Percentiles rank a stretch among this genome's conserved stretches.
Conservation (phyloP, 495 filamentous ascomycete genomes). For the Podospora appendiculata region DNA sequence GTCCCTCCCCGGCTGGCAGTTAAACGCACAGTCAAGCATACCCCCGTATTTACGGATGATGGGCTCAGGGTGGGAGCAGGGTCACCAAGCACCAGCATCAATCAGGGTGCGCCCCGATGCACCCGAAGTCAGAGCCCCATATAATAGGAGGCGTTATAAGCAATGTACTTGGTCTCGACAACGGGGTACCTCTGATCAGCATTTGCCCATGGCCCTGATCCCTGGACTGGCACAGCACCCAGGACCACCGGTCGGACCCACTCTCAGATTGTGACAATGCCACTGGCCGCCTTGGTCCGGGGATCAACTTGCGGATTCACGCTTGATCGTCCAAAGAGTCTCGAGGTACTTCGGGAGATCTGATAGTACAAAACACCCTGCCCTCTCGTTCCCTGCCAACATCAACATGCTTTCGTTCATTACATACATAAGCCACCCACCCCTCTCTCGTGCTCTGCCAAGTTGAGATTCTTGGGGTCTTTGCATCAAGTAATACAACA, state of each 20-base stretch:
- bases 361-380: conserved; percentile 38
- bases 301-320: conserved; percentile 40
- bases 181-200: conserved; percentile 41
- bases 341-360: conserved; percentile 38
- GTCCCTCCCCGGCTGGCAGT: not conserved
- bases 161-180: conserved; percentile 20
- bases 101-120: conserved; percentile 29
- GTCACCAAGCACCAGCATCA: conserved; percentile 16
- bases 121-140: conserved; percentile 34
- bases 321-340: conserved; percentile 36
- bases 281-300: conserved; percentile 31
- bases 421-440: conserved; percentile 41
- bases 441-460: conserved; percentile 21
- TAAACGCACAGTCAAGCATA: not conserved
- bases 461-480: conserved; percentile 15
- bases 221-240: conserved; percentile 39
- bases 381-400: conserved; percentile 21
- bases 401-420: conserved; percentile 30
- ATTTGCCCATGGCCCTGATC: conserved; percentile 33
- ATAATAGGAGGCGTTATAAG: conserved; percentile 41
- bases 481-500: not conserved
- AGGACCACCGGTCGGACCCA: conserved; percentile 34
- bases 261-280: conserved; percentile 40
- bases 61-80: conserved; percentile 12
- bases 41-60: conserved; percentile 19